Evolutionary conservation across 495 filamentous ascomycete genomes (phyloP), one percentile per base, ranked within the genome.

Genomic region (Aspergillus nidulans): DNA sequence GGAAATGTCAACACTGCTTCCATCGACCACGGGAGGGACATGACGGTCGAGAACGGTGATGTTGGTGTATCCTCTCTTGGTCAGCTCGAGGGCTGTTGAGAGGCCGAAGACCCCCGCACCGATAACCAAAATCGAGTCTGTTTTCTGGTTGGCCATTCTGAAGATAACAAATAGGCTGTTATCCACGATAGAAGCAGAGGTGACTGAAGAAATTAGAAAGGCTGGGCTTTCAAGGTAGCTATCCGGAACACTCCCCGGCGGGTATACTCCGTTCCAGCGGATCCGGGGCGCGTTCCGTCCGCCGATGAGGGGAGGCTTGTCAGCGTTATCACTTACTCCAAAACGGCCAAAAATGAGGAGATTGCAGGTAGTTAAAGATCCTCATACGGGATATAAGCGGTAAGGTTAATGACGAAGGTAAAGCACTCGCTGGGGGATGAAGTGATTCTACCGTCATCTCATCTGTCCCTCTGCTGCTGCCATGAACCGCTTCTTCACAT

Each of bases 61-160:
- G 21, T 64, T 66, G 13, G 74, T 78, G 19, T 65, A 61, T 28
- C 74, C 67, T 64, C 83, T 84, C 54, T 66, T 55, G 39, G 76
- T 72, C 2, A 91, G 76, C 19, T 78, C 63, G 25, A 80, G 73
- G 32, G 86, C 83, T 1, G 86, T 87, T 19, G 78, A 77, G 16
- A 78, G 81, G 44, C 87, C 87, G 56, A 90, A 90, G 44, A 86
- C 81, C 36, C 88, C 88, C 6, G 84, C 82, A 38, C 87, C 87
- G 28, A 90, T 60, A 49, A 91, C 86, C 52, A 90, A 69, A 57
- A 90, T 82, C 23, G 63, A 57, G 38, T 65, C 43, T 23, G 42
- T 48, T 23, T 69, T 73, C 10, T 66, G 60, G 58, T 66, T 69
- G 9, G 30, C 1, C 52, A 55, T 50, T 51, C 8, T 51, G 39